Conservation (phyloP, 2,329 filamentous ascomycete genomes). For the Aspergillus sp. region DNA sequence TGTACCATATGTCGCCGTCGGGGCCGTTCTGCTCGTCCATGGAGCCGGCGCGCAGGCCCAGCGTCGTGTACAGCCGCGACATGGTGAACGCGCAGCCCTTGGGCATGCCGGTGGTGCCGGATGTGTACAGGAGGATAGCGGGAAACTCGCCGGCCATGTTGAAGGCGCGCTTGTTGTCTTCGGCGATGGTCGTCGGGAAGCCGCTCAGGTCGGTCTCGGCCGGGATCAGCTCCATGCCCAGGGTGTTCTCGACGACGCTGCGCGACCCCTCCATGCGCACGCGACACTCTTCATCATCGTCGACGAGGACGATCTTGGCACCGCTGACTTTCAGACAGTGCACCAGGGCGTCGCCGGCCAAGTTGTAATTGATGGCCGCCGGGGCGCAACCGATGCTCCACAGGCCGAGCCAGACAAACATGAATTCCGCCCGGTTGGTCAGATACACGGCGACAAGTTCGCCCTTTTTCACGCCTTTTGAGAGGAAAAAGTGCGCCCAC, state of each 20-base stretch:
- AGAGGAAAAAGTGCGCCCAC: constrained; percentile 61
- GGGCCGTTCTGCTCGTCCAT: constrained; percentile 27
- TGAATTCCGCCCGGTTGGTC: constrained; percentile 65
- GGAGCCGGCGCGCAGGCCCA: constrained; percentile 31
- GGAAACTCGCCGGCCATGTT: constrained; percentile 54
- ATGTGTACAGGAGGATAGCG: constrained; percentile 68
- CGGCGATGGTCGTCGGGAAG: constrained; percentile 50
- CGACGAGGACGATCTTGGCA: constrained; percentile 57
- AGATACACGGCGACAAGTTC: constrained; percentile 66
- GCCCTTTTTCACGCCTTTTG: constrained; percentile 56
- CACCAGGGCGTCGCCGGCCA: constrained; percentile 61
- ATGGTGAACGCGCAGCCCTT: constrained; percentile 66
- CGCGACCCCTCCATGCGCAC: constrained; percentile 55
- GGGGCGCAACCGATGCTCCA: constrained; percentile 66
- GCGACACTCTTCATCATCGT: constrained; percentile 54
- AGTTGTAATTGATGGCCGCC: constrained; percentile 69
- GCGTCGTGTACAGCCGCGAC: constrained; percentile 42
- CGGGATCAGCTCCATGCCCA: constrained; percentile 58
- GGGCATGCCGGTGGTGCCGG: constrained; percentile 71
- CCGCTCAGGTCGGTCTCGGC: constrained; percentile 49
- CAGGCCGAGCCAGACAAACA: constrained; percentile 63
- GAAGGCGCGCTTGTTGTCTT: constrained; percentile 50
- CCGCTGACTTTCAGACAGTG: constrained; percentile 63
- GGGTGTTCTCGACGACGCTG: constrained; percentile 48
- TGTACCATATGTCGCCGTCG: constrained; percentile 63